Evolutionary conservation across 495 filamentous ascomycete species (phyloP).

Genomic region (Amorphotheca resinae): DNA sequence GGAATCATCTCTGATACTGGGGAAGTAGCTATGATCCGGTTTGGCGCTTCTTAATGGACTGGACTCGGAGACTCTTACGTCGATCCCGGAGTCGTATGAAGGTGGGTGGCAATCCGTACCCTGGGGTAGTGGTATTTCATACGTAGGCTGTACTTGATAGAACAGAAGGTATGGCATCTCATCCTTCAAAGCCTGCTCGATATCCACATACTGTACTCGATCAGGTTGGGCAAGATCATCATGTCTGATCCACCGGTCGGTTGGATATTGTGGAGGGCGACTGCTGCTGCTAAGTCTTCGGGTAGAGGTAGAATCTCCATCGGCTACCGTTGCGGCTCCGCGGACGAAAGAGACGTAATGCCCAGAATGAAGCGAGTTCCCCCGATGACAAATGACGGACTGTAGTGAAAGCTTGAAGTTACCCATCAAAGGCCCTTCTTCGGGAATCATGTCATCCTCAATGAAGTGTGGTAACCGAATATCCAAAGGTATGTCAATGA

Average conservation of each 20-base stretch:
- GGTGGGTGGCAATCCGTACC: constrained; percentile 9
- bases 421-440: constrained; percentile 47
- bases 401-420: constrained; percentile 87
- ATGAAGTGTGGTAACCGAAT: constrained; percentile 85
- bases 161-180: constrained; percentile 92
- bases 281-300: constrained; percentile 36
- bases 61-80: constrained; percentile 24
- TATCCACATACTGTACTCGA: constrained; percentile 62
- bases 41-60: constrained; percentile 20
- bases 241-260: constrained; percentile 74
- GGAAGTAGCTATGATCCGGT: constrained; percentile 25
- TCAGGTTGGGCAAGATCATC: constrained; percentile 62
- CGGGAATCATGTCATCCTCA: constrained; percentile 47
- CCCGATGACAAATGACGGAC: constrained; percentile 82
- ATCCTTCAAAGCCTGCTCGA: constrained; percentile 55
- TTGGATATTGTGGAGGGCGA: constrained; percentile 39
- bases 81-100: constrained; percentile 32
- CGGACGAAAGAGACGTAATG: constrained; percentile 83
- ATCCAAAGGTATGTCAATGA: constrained; percentile 84
- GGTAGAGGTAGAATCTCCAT: constrained; percentile 36
- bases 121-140: constrained; percentile 41
- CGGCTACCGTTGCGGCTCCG: constrained; percentile 43
- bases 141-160: constrained; percentile 84
- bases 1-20: constrained; percentile 14
- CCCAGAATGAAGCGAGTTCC: constrained; percentile 76